Conservation (phyloP, 805 yeast species). For the Wickerhamiella nectarea region DNA sequence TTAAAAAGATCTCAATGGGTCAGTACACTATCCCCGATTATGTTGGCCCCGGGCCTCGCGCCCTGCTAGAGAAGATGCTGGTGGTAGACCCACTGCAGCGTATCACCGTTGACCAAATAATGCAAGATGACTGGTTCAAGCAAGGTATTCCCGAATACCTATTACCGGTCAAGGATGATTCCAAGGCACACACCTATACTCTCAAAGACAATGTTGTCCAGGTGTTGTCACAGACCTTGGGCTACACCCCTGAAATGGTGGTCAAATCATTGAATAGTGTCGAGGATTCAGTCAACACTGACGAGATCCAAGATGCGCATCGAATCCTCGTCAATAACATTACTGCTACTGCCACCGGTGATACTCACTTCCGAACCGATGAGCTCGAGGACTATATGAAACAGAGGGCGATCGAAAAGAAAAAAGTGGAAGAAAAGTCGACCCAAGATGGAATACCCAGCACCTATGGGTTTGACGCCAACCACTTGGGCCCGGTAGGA, state of each 20-base stretch:
- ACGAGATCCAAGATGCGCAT: conserved; percentile 77
- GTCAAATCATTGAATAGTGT: conserved; percentile 43
- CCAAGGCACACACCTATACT: conserved; percentile 14
- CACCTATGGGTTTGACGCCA: conserved; percentile 28
- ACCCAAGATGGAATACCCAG: conserved; percentile 24
- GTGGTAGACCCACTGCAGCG: conserved; percentile 90
- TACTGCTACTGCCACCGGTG: conserved; percentile 17
- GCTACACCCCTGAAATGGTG: conserved; percentile 75
- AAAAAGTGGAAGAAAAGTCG: conserved; percentile 3
- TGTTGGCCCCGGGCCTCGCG: conserved; percentile 72
- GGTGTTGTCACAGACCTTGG: conserved; percentile 71
- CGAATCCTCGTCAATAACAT: conserved; percentile 63
- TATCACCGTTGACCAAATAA: conserved; percentile 80
- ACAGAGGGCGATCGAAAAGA: conserved; percentile 8
- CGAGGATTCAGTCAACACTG: conserved; percentile 26
- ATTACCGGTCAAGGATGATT: conserved; percentile 38
- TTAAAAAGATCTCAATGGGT: conserved; percentile 86
- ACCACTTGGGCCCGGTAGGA: conserved; percentile 25
- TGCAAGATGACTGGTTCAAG: conserved; percentile 90
- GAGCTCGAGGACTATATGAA: conserved; percentile 11
- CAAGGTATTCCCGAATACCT: conserved; percentile 68
- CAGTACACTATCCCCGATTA: conserved; percentile 83
- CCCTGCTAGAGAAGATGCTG: conserved; percentile 71
- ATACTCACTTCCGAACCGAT: conserved; percentile 7
- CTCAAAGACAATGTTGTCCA: conserved; percentile 64